Base-by-base conservation (phyloP, 2,329 filamentous ascomycete species). In the Neonectria ditissima region DNA sequence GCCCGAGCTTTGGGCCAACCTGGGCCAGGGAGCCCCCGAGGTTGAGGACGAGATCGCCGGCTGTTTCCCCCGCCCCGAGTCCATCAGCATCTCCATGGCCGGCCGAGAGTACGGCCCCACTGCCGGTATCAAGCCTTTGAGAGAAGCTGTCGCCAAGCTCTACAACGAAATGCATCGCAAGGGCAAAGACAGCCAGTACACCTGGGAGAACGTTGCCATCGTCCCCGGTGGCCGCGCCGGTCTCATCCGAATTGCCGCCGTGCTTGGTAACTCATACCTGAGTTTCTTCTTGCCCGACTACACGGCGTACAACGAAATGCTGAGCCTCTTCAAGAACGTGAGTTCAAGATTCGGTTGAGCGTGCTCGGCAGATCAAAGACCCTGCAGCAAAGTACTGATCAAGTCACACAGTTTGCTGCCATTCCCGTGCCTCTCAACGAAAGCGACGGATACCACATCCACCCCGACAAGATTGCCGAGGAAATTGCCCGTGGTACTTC, bases 281-380 rank as follows among this genome's bases (percentile, higher is more conserved):
- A 93, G 91, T 44, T 97, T 97, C 86, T 97, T 97, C 80, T 92
- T 97, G 76, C 93, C 93, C 48, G 92, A 97, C 79, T 97, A 97
- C 82, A 97, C 94, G 3, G 95, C 95, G 2, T 98, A 98, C 84
- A 97, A 97, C 76, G 94, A 97, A 83, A 97, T 98, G 94, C 81
- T 97, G 81, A 93, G 91, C 62, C 83, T 97, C 63, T 97, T 98
- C 86, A 94, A 92, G 81, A 97, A 97, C 79, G 88, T 89, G 74
- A 72, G 86, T 77, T 48, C 41, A 28, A 48, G 20, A 24, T 16
- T 39, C 6, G n/a, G 16, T 28, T 54, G 22, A 18, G 11, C 61
- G 8, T 22, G 18, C 28, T 13, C 37, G 37, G 41, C 41, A 41
- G n/a, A 45, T 26, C 48, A 16, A 14, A 13, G 44, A 52, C 52